Evolutionary conservation across 2,329 filamentous ascomycete species (phyloP).

Genomic region (Ilyonectria destructans): DNA sequence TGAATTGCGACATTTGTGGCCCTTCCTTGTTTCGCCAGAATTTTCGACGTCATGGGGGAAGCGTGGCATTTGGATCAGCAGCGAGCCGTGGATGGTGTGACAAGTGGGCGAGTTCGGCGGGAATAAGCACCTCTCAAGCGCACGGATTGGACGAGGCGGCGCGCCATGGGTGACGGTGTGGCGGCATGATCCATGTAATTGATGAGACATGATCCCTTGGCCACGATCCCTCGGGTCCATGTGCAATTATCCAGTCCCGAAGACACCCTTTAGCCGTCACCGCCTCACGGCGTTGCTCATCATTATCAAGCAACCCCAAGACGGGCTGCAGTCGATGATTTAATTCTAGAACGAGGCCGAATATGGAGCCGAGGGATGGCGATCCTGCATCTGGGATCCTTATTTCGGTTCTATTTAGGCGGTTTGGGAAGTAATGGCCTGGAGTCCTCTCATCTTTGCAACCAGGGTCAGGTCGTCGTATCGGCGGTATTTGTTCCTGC

Average conservation of each 20-base stretch:
- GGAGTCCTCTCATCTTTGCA: constrained; percentile 10
- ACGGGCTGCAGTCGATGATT: neutral
- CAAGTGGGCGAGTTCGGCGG: constrained; percentile 39
- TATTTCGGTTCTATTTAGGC: constrained; percentile 29
- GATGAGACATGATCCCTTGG: constrained; percentile 35
- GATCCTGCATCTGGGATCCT: constrained; percentile 16
- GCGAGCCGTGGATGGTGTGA: constrained; percentile 42
- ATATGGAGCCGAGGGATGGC: constrained; percentile 5
- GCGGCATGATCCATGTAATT: constrained; percentile 32
- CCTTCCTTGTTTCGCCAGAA: constrained; percentile 41
- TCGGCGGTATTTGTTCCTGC: neutral
- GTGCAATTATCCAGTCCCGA: constrained; percentile 5
- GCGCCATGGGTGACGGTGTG: constrained; percentile 34
- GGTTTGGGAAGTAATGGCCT: constrained; percentile 22
- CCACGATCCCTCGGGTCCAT: constrained; percentile 13
- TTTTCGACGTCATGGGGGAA: constrained; percentile 44
- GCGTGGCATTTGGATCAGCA: constrained; percentile 41
- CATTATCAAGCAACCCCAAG: neutral
- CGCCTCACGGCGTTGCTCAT: constrained; percentile 14
- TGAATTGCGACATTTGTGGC: constrained; percentile 42
- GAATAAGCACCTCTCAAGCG: constrained; percentile 41
- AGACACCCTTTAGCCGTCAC: constrained; percentile 16
- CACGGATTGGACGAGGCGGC: constrained; percentile 41
- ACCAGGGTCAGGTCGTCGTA: neutral
- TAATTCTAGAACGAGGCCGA: constrained; percentile 19